phyloP scores from a whole-genome alignment of 768 basidiomycete genomes.

The Leucosporidium creatinivorum region DNA sequence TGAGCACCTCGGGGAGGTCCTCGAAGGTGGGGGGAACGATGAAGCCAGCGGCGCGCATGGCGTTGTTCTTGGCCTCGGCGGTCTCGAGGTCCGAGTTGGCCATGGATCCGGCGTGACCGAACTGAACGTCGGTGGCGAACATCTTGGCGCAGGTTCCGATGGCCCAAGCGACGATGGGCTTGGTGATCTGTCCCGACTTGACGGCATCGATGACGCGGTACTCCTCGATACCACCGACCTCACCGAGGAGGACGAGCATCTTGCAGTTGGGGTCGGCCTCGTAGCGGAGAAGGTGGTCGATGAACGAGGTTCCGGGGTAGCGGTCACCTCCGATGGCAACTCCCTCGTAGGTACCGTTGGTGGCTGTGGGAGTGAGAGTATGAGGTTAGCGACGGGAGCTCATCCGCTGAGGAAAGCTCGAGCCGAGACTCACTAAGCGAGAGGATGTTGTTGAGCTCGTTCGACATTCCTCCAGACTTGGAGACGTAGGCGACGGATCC shows the following conservation, averaged over 20 bases:
- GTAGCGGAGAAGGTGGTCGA: constrained; percentile 96
- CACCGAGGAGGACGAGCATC: constrained; percentile 96
- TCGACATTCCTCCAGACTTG: constrained; percentile 99
- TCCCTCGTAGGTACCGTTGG: constrained; percentile 99
- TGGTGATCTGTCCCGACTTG: constrained; percentile 84
- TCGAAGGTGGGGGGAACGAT: constrained; percentile 97
- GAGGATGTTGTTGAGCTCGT: constrained; percentile 99
- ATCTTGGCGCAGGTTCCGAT: constrained; percentile 99
- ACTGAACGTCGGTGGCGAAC: constrained; percentile 99
- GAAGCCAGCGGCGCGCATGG: constrained; percentile 91
- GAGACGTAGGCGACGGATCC: constrained; percentile 98
- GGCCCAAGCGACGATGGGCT: constrained; percentile 99
- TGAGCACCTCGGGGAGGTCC: constrained; percentile 77
- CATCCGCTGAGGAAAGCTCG: not conserved
- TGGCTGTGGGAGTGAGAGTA: constrained; percentile 43
- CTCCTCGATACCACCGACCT: constrained; percentile 98
- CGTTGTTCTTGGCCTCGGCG: constrained; percentile 92
- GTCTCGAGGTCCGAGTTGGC: constrained; percentile 97
- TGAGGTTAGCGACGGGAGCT: not conserved
- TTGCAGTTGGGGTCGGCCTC: constrained; percentile 96
- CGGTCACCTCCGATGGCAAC: constrained; percentile 99
- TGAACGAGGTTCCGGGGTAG: constrained; percentile 97
- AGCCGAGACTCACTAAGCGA: constrained; percentile 50
- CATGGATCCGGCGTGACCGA: constrained; percentile 97
- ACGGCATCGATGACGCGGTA: constrained; percentile 98